Percentiles rank a stretch among this genome's conserved stretches.
phyloP scores from a whole-genome alignment of 805 yeast genomes.

The Candida xyloterini region DNA sequence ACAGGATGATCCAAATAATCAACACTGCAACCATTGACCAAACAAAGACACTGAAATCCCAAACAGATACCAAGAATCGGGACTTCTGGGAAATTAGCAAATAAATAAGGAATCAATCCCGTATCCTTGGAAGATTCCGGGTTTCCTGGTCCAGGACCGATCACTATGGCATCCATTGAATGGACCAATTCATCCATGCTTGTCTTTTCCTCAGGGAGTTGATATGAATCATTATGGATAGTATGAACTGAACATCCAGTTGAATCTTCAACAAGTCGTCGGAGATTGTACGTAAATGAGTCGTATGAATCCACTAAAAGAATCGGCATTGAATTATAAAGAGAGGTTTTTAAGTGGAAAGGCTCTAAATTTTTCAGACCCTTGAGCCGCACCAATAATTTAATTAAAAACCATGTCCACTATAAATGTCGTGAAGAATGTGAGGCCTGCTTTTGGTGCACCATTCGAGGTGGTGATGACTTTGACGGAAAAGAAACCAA shows the following conservation, averaged over 20 bases:
- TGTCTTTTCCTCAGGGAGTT: constrained; percentile 28
- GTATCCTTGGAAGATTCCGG: constrained; percentile 64
- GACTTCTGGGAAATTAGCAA: constrained; percentile 34
- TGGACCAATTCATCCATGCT: constrained; percentile 44
- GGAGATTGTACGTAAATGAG: constrained; percentile 85
- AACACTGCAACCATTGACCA: constrained; percentile 53
- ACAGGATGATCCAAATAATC: constrained; percentile 53
- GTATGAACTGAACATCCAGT: constrained; percentile 50
- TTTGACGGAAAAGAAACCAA: constrained; percentile 21
- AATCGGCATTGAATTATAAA: constrained; percentile 39
- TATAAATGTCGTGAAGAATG: constrained; percentile 18
- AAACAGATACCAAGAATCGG: constrained; percentile 91
- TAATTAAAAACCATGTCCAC: constrained; percentile 4
- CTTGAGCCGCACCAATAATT: constrained; percentile 2
- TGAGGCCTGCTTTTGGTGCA: constrained; percentile 27
- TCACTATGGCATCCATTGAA: constrained; percentile 67
- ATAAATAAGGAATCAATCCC: constrained; percentile 66
- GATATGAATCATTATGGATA: constrained; percentile 60
- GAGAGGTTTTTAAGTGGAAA: no score
- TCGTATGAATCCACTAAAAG: constrained; percentile 90
- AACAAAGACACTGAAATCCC: constrained; percentile 84
- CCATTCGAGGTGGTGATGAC: constrained; percentile 26
- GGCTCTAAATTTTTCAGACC: not conserved
- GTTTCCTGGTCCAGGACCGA: constrained; percentile 98
- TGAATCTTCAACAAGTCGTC: constrained; percentile 53